Percentiles rank a stretch among this genome's conserved stretches.
These are phyloP conservation scores for Tricholoma sp. DNA, from an alignment of 768 basidiomycete species.

Conservation along the genomic window DNA sequence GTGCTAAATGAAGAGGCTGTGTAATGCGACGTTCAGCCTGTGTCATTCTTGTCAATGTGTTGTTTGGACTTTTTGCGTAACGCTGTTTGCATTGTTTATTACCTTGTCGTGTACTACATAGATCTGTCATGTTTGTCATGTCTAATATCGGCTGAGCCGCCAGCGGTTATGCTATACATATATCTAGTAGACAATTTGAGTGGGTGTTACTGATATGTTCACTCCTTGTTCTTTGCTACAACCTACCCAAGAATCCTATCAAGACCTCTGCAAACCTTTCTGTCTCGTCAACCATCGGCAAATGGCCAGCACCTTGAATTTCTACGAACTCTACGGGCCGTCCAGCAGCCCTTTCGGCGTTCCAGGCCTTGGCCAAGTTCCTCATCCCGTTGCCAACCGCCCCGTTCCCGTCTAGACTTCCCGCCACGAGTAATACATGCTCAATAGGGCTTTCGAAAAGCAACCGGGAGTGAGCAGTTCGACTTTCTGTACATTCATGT, in stretches of 20 bases:
- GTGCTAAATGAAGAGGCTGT: background rate
- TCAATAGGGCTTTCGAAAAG: slow-evolving; percentile 23
- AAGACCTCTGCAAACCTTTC: slow-evolving; percentile 34
- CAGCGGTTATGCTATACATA: too few species aligned
- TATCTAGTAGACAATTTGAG: too few species aligned
- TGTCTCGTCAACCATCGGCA: slow-evolving; percentile 50
- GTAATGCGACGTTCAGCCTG: background rate
- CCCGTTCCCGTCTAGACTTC: slow-evolving; percentile 43
- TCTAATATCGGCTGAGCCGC: too few species aligned
- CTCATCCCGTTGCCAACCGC: slow-evolving; percentile 37
- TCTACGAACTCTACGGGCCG: slow-evolving; percentile 26
- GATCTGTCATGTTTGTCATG: too few species aligned
- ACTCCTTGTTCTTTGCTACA: too few species aligned
- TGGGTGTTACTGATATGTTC: too few species aligned
- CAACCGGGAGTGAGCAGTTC: slow-evolving; percentile 7
- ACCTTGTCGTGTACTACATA: too few species aligned
- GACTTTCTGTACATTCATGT: background rate
- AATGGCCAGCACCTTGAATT: slow-evolving; percentile 38
- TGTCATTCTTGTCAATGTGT: background rate
- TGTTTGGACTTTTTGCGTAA: background rate
- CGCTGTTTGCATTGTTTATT: too few species aligned
- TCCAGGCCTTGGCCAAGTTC: slow-evolving; percentile 24
- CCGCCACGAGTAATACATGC: slow-evolving; percentile 40
- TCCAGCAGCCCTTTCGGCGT: slow-evolving; percentile 6
- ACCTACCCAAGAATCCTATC: slow-evolving; percentile 23